Evolutionary conservation across 106 monocot genomes (phyloP).

Genomic region (Dioscorea alata): DNA sequence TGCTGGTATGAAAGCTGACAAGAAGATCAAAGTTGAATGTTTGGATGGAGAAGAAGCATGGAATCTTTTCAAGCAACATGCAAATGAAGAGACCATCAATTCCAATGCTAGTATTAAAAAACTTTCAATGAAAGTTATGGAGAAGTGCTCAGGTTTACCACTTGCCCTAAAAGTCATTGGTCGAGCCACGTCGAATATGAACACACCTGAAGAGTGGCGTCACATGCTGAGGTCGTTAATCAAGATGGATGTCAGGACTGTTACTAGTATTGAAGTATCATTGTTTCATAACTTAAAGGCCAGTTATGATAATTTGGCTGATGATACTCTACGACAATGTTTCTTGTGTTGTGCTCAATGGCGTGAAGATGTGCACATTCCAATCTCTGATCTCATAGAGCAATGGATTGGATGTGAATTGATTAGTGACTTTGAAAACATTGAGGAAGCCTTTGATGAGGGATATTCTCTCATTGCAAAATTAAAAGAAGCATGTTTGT

Average conservation of each 20-base stretch:
- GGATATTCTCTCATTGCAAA: neutral
- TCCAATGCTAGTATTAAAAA: neutral
- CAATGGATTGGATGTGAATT: conserved; percentile 16
- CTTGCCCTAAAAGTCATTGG: conserved; percentile 5
- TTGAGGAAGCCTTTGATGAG: neutral
- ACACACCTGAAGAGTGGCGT: neutral
- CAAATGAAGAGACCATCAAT: neutral
- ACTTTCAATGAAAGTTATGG: neutral
- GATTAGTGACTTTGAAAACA: conserved; percentile 3
- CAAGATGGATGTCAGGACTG: neutral
- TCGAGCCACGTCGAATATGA: neutral
- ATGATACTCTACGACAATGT: conserved; percentile 4
- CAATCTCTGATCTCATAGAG: conserved; percentile 14
- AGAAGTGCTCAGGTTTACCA: conserved; percentile 12
- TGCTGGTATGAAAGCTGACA: neutral
- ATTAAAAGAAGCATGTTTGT: conserved; percentile 7
- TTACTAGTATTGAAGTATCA: neutral
- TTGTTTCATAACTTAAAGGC: conserved; percentile 1
- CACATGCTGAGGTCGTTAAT: neutral
- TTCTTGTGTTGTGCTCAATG: conserved; percentile 26
- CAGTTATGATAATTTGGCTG: conserved; percentile 13
- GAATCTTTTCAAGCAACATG: neutral
- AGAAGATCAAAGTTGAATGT: neutral
- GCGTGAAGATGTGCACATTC: conserved; percentile 23
- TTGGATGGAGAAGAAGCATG: neutral